Evolutionary conservation across 2,329 filamentous ascomycete genomes (phyloP), one percentile per base, ranked within the genome.

Genomic region (Diplodia seriata): DNA sequence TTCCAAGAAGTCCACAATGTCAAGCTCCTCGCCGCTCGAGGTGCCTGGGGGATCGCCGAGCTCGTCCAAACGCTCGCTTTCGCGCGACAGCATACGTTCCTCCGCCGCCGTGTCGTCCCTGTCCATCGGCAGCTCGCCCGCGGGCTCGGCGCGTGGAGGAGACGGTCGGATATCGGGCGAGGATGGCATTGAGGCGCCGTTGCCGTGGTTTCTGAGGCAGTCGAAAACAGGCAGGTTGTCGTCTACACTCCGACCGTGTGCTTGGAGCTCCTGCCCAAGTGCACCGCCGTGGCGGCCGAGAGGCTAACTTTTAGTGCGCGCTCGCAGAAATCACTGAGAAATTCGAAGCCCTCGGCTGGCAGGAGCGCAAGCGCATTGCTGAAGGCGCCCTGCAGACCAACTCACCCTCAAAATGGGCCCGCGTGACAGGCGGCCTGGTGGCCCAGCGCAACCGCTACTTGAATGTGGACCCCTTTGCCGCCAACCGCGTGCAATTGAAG

Each of bases 401-500:
- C 18, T 40, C 84, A 26, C 76, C 79, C 14, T 85, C 86, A 63
- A 82, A 82, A 70, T 91, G 85, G 83, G 84, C 87, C 3, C 84
- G 89, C 66, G 84, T 90, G 61, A 80, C 80, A 33, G 84, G 85
- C 29, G 82, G 86, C 9, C 84, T 87, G 57, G 82, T 87, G 70
- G 84, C 83, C 69, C 77, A 80, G 43, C 86, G 94, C 72, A 96
- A 98, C 79, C 89, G 95, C 67, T 99, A 98, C 80, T 78, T 85
- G 66, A 97, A 98, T 76, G 92, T 99, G 70, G 90, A 94, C 76
- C 93, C 94, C 0, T 99, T 92, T 88, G 89, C 91, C 70, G 89
- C 91, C 76, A 97, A 96, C 75, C 89, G 95, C 47, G 85, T 99
- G 67, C 90, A 88, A 76, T 86, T 99, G 20, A 85, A 86, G 49